These are phyloP conservation scores for Colletotrichum tamarilloi DNA, from an alignment of 2,329 filamentous ascomycete genomes.

Conservation along the genomic window DNA sequence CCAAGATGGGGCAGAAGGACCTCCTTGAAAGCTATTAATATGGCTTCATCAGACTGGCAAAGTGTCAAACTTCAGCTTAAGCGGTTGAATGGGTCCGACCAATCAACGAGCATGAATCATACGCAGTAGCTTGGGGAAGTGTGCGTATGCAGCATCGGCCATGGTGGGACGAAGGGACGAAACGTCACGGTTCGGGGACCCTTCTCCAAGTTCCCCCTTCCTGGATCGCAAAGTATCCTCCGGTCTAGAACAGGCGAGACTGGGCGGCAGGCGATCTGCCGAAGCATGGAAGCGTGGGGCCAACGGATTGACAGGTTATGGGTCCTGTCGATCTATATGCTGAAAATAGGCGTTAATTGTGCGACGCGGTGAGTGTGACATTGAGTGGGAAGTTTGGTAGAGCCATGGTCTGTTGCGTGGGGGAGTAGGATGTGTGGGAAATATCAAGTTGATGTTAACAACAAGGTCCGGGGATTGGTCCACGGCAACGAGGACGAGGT, in stretches of 20 bases:
- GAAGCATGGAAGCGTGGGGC: not conserved
- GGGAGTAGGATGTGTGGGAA: not conserved
- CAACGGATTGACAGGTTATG: constrained; percentile 5
- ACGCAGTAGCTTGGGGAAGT: not conserved
- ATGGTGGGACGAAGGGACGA: constrained; percentile 26
- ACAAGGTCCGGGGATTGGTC: constrained; percentile 22
- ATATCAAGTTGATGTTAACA: constrained; percentile 3
- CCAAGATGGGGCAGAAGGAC: not conserved
- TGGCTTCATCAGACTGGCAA: not conserved
- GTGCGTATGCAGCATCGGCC: not conserved
- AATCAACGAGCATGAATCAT: not conserved
- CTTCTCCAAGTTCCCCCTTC: not conserved
- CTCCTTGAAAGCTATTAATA: constrained; percentile 8
- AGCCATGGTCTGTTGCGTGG: not conserved
- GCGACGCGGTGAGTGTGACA: constrained; percentile 18
- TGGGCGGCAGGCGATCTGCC: constrained; percentile 7
- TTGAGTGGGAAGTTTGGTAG: not conserved
- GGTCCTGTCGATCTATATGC: not conserved
- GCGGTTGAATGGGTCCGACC: not conserved
- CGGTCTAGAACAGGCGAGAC: constrained; percentile 28
- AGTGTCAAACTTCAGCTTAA: constrained; percentile 12
- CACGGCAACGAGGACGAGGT: not conserved
- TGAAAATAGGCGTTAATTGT: constrained; percentile 12
- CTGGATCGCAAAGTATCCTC: constrained; percentile 9
- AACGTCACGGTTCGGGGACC: not conserved